phyloP scores from a whole-genome alignment of 306 rosid species.

The Pterocarpus santalinus region DNA sequence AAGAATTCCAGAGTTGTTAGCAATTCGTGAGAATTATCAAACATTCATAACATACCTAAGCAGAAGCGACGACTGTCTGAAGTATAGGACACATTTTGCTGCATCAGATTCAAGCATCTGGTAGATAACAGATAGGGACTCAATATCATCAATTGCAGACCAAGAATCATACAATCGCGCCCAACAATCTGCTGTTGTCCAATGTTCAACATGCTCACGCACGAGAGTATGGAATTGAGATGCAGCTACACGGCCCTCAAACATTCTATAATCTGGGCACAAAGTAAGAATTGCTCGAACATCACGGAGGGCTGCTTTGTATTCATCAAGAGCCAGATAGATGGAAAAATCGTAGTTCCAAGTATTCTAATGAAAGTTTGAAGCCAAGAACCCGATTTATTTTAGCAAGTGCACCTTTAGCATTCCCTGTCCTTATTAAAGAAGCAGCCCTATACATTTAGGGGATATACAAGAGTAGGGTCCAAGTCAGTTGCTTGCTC shows the following conservation, averaged over 20 bases:
- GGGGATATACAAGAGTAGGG: too few species aligned
- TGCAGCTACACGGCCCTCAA: slow-evolving; percentile 88
- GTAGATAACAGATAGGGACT: slow-evolving; percentile 88
- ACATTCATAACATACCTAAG: slow-evolving; percentile 67
- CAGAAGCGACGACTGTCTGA: slow-evolving; percentile 96
- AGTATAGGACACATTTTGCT: slow-evolving; percentile 85
- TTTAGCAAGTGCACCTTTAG: slow-evolving; percentile 77
- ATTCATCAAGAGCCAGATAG: too few species aligned
- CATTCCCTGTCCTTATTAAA: slow-evolving; percentile 70
- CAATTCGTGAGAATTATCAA: background rate
- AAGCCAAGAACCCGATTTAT: slow-evolving; percentile 78
- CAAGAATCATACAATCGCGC: slow-evolving; percentile 85
- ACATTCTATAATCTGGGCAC: slow-evolving; percentile 79
- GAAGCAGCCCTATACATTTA: too few species aligned
- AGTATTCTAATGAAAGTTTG: too few species aligned
- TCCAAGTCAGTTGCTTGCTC: too few species aligned
- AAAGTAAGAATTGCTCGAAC: slow-evolving; percentile 92
- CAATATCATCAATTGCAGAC: slow-evolving; percentile 94
- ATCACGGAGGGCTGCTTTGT: slow-evolving; percentile 84
- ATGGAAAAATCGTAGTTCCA: too few species aligned
- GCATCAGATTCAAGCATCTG: slow-evolving; percentile 97
- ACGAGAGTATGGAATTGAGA: slow-evolving; percentile 87
- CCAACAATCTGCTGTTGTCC: slow-evolving; percentile 98
- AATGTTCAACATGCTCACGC: slow-evolving; percentile 82
- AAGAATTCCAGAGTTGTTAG: background rate